These are phyloP conservation scores for Phytophthora meadii DNA, from an alignment of 352 stramenopile genomes.

Conservation along the genomic window DNA sequence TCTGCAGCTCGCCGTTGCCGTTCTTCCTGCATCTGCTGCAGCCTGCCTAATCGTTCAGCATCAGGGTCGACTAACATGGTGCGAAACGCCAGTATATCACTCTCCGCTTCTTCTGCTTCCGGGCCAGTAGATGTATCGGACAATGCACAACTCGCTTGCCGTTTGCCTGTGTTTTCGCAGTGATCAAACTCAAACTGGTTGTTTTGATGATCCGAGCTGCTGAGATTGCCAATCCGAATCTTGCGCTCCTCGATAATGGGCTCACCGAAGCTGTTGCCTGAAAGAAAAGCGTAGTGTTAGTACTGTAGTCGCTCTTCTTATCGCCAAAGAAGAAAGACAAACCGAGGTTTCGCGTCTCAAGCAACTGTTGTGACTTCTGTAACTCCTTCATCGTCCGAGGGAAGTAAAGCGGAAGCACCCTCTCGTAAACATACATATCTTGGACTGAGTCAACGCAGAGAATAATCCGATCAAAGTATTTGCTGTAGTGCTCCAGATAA, in stretches of 20 bases:
- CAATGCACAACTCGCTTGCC: neutral
- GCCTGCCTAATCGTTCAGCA: slow-evolving; percentile 51
- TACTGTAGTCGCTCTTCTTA: neutral
- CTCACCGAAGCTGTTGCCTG: slow-evolving; percentile 76
- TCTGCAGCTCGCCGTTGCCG: slow-evolving; percentile 38
- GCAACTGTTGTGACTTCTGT: slow-evolving; percentile 27
- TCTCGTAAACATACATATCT: slow-evolving; percentile 70
- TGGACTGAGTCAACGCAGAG: slow-evolving; percentile 70
- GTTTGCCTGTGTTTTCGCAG: neutral
- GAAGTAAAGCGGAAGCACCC: slow-evolving; percentile 79
- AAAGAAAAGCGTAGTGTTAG: neutral
- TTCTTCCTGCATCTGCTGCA: slow-evolving; percentile 49
- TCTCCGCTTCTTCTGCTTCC: slow-evolving; percentile 44
- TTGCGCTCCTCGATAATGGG: slow-evolving; percentile 83
- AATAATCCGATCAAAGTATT: slow-evolving; percentile 68
- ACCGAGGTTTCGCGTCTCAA: slow-evolving; percentile 52
- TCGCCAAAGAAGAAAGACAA: slow-evolving; percentile 1
- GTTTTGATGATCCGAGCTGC: slow-evolving; percentile 24
- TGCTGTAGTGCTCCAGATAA: slow-evolving; percentile 78
- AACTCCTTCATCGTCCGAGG: slow-evolving; percentile 55
- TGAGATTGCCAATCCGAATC: slow-evolving; percentile 68
- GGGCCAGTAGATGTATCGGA: neutral
- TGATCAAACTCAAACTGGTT: slow-evolving; percentile 33
- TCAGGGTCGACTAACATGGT: slow-evolving; percentile 69
- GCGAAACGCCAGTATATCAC: slow-evolving; percentile 60